Evolutionary conservation across 176 grass and related monocot species (phyloP).

Genomic region (Bromus sterilis): DNA sequence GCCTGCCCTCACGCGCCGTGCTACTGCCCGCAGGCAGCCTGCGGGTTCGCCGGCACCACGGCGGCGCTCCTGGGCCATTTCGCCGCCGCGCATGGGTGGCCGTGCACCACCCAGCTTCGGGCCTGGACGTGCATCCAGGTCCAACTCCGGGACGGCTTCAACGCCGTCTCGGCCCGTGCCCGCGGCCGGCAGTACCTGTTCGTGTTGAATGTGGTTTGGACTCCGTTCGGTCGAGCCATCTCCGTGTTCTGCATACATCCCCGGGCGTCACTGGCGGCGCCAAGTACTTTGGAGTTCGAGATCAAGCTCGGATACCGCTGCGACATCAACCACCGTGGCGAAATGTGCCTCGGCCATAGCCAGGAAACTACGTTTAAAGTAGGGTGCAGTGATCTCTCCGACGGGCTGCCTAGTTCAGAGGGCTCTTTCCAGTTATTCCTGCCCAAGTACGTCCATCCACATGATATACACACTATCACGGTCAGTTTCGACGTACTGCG

Average conservation of each 20-base stretch:
- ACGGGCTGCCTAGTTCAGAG: not conserved
- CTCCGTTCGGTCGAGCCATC: not conserved
- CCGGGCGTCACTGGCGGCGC: not conserved
- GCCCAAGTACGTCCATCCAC: not conserved
- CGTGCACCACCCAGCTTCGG: not conserved
- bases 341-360: not conserved
- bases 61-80: not conserved
- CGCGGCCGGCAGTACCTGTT: not conserved
- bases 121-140: not conserved
- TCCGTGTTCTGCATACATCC: not conserved
- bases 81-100: not conserved
- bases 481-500: not conserved
- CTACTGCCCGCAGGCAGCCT: not conserved
- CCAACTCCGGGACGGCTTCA: slow-evolving; percentile 2
- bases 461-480: not conserved
- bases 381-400: not conserved
- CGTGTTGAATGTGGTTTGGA: not conserved
- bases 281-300: not conserved
- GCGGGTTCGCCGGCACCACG: not conserved
- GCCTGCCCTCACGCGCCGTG: not conserved
- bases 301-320: not conserved
- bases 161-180: not conserved
- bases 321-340: not conserved
- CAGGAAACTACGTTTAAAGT: not conserved
- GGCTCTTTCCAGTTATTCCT: not conserved